Conservation (phyloP, 1,284 basidiomycete species). For the Leccinum griseonigrum region DNA sequence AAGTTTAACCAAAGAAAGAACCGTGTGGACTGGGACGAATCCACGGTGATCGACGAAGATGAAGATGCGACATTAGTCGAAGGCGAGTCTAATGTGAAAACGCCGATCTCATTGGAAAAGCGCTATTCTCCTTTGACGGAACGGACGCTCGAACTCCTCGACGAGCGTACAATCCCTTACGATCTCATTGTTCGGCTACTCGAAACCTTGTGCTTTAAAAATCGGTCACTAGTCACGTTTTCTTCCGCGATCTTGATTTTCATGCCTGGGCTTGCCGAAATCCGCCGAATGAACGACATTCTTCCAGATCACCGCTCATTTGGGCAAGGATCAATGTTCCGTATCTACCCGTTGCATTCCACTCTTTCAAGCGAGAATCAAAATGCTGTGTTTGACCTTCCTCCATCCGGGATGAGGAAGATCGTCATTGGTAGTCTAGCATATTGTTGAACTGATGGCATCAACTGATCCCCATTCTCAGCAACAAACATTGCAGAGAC, state of each 20-base stretch:
- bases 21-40: constrained; percentile 74
- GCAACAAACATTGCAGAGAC: constrained; percentile 78
- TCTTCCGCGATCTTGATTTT: constrained; percentile 90
- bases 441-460: constrained; percentile 60
- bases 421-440: constrained; percentile 77
- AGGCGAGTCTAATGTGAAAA: constrained; percentile 33
- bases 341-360: constrained; percentile 91
- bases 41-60: constrained; percentile 71
- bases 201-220: constrained; percentile 83
- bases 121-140: constrained; percentile 75
- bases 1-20: constrained; percentile 65
- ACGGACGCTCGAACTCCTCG: constrained; percentile 81
- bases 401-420: constrained; percentile 78
- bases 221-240: constrained; percentile 51
- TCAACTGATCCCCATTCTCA: constrained; percentile 47
- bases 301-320: constrained; percentile 78
- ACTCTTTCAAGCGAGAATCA: constrained; percentile 90
- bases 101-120: constrained; percentile 62
- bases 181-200: constrained; percentile 87
- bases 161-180: constrained; percentile 89
- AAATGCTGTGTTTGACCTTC: constrained; percentile 86
- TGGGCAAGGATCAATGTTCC: constrained; percentile 65
- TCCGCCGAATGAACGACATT: constrained; percentile 84
- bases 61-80: constrained; percentile 43
- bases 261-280: constrained; percentile 93